Base-by-base conservation (phyloP, 257 asterid species). In the Marsdenia floribunda region DNA sequence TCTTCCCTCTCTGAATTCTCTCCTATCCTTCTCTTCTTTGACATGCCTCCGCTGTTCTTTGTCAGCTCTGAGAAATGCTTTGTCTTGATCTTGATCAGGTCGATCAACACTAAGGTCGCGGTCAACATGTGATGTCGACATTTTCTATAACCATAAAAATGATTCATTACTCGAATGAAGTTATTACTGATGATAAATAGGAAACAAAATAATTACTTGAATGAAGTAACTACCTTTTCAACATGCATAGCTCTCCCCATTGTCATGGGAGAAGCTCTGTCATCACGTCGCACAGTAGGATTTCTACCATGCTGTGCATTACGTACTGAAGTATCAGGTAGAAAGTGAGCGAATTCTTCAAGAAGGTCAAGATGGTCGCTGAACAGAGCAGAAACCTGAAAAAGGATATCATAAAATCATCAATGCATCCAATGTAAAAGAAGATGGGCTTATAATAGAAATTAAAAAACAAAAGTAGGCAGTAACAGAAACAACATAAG, bases 321-420 rank as follows among this genome's bases (percentile, higher is more conserved):
- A 81, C 79, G 89, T 74, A 75, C 93, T 37, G 90, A 80, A 67
- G 88, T 75, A 82, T 90, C 91, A 65, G 98, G 99, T 77, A 96
- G 82, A 83, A 96, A 93, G 82, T 88, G 97, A 77, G 90, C 83
- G 86, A 96, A 96, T 84, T 96, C 98, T 55, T 83, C 94, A 82
- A 96, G 99, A 70, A 93, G 89, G 86, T 96, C 99, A 73, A 86
- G 81, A 75, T 96, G 96, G 79, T 85, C 90, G 73, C 80, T 85
- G 80, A 96, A 89, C 70, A 96, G 98, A 84, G 80, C 82, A 70
- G 97, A 86, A 78, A 93, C 98, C 99, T 96, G 84, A 83, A 83
- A 83, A 82, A 63, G 35, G 65, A 74, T 67, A 72, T 74, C 35
- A 73, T 64, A 59, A 3, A 18, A 37, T 9, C 33, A 42, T 59